Percentiles rank a stretch among this genome's conserved stretches.
phyloP scores from a whole-genome alignment of 1,284 basidiomycete species.

The Cronartium quercuum region DNA sequence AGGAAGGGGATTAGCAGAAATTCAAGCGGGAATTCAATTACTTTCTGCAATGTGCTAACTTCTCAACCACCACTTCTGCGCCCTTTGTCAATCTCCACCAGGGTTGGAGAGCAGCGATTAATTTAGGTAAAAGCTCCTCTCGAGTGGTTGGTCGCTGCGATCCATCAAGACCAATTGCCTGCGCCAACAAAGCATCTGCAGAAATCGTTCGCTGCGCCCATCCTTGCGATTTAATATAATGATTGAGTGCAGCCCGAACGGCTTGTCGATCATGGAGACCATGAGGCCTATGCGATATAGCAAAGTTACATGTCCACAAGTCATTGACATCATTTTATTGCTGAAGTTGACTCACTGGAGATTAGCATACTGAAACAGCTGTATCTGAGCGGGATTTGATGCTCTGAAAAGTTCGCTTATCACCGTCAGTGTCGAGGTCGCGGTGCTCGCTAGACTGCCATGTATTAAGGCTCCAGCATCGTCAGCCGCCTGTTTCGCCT shows the following conservation, averaged over 20 bases:
- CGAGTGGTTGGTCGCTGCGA: not conserved
- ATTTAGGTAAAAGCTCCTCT: not conserved
- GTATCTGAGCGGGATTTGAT: not conserved
- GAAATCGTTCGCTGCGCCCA: not conserved
- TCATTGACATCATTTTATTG: not conserved
- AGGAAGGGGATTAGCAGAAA: not conserved
- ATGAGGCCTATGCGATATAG: not conserved
- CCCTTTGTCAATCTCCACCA: slow-evolving; percentile 22
- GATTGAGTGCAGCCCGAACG: not conserved
- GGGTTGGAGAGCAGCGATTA: not conserved
- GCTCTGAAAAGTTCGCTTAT: not conserved
- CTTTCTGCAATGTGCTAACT: not conserved
- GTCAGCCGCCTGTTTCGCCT: not conserved
- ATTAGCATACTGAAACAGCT: not conserved
- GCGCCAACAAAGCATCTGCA: not conserved
- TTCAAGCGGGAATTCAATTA: not conserved
- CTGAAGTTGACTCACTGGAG: slow-evolving; percentile 3
- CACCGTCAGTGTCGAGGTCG: not conserved
- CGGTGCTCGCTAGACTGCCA: not conserved
- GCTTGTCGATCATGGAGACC: slow-evolving; percentile 6
- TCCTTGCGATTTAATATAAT: not conserved
- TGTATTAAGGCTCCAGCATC: not conserved
- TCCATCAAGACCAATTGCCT: not conserved
- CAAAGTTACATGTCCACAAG: not conserved
- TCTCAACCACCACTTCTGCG: not conserved